Percentiles rank a stretch among this genome's conserved stretches.
These are phyloP conservation scores for Dittrichia graveolens DNA, from an alignment of 129 eudicot genomes.

Conservation along the genomic window DNA sequence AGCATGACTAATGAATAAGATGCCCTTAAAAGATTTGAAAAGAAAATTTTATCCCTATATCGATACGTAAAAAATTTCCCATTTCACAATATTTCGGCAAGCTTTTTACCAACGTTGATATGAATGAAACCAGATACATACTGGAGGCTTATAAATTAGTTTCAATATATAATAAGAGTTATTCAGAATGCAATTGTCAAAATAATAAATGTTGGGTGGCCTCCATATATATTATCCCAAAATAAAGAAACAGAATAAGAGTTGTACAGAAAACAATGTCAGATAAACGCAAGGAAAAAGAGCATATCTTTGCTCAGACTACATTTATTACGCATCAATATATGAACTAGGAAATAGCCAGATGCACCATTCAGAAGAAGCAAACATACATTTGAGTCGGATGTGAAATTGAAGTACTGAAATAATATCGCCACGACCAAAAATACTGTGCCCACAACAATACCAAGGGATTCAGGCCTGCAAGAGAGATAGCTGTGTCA, in stretches of 20 bases:
- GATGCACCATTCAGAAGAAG: constrained; percentile 20
- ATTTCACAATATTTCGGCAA: background rate
- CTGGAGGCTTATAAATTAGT: background rate
- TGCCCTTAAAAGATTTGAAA: background rate
- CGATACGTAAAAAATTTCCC: no score
- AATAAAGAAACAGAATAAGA: background rate
- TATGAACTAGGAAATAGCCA: background rate
- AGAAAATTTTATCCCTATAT: background rate
- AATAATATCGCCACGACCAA: constrained; percentile 76
- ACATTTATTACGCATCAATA: no score
- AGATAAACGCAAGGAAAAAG: no score
- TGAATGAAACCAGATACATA: background rate
- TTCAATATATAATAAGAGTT: background rate
- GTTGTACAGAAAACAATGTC: no score
- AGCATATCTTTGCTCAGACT: no score
- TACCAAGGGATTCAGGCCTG: constrained; percentile 97
- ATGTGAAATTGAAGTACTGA: constrained; percentile 77
- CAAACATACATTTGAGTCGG: constrained; percentile 75
- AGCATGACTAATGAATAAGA: background rate
- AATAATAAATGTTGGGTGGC: no score
- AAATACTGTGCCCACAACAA: constrained; percentile 82
- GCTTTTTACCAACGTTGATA: background rate
- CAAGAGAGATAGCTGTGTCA: constrained; percentile 33
- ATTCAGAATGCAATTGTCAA: no score
- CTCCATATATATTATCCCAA: no score